Conservation (phyloP, 371 early-diverging fungal genomes). For the Actinomortierella ambigua region DNA sequence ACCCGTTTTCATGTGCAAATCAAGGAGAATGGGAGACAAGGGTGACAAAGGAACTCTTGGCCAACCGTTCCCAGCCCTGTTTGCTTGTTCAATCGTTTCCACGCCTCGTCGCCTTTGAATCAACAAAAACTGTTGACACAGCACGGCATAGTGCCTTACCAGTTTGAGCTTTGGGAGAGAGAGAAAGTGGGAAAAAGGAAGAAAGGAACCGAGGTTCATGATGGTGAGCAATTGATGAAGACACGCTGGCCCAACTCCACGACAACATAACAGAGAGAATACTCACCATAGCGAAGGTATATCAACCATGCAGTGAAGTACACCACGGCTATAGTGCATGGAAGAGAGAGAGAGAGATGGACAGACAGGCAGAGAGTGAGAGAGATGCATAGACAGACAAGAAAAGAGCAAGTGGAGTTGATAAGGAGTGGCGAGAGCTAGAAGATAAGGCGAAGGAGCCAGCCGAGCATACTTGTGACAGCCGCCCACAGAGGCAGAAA, state of each 20-base stretch:
- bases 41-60: no score
- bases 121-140: no score
- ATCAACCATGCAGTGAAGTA: slow-evolving; percentile 59
- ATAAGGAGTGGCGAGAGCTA: not conserved
- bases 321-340: slow-evolving; percentile 40
- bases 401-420: not conserved
- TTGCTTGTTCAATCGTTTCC: not conserved
- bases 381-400: not conserved
- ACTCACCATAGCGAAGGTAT: slow-evolving; percentile 50
- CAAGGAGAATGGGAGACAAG: not conserved
- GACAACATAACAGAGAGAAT: not conserved
- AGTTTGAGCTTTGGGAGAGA: not conserved
- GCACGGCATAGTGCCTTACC: no score
- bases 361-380: not conserved
- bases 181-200: not conserved
- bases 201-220: no score
- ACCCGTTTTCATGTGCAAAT: not conserved
- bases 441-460: not conserved
- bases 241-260: not conserved
- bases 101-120: not conserved
- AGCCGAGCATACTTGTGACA: slow-evolving; percentile 23
- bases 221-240: not conserved
- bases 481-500: slow-evolving; percentile 44
- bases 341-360: not conserved
- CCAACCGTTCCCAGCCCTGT: not conserved